phyloP scores from a whole-genome alignment of 306 rosid species.

The Citrullus colocynthis region DNA sequence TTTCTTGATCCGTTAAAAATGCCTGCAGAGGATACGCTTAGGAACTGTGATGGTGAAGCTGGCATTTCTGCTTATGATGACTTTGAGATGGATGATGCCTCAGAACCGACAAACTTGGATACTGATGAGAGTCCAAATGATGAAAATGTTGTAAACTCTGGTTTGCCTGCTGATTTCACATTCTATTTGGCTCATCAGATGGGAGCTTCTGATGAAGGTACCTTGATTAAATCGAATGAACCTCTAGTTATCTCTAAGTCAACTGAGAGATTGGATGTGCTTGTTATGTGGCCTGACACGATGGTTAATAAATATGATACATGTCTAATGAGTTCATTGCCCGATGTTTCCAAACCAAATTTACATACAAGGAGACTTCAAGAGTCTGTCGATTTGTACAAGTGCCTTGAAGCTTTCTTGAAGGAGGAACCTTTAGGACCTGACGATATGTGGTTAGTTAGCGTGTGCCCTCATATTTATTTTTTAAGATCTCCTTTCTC shows the following conservation, averaged over 20 bases:
- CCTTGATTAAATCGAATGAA: conserved; percentile 30
- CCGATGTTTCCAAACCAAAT: conserved; percentile 39
- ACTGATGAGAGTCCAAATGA: conserved; percentile 23
- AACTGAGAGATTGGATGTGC: conserved; percentile 22
- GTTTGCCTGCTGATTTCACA: conserved; percentile 31
- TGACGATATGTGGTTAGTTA: conserved; percentile 88
- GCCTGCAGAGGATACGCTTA: conserved; percentile 19
- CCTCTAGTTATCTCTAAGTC: conserved; percentile 14
- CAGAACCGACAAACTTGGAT: conserved; percentile 28
- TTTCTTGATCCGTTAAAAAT: conserved; percentile 40
- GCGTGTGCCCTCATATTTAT: conserved; percentile 15
- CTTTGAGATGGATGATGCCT: conserved; percentile 32
- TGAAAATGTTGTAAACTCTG: conserved; percentile 24
- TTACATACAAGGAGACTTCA: conserved; percentile 21
- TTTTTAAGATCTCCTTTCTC: background rate
- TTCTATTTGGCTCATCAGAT: conserved; percentile 20
- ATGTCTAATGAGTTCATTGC: conserved; percentile 31
- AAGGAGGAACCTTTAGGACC: conserved; percentile 86
- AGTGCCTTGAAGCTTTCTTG: conserved; percentile 80
- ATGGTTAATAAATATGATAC: conserved; percentile 45
- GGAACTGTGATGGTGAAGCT: conserved; percentile 20
- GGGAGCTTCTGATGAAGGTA: background rate
- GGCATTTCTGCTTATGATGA: conserved; percentile 28
- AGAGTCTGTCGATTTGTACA: conserved; percentile 55
- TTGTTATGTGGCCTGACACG: conserved; percentile 47